A percentile compares a stretch with the other conserved stretches of the same genome.
Evolutionary conservation across 257 asterid species (phyloP).

Genomic region (Solanum ahanhuiri): DNA sequence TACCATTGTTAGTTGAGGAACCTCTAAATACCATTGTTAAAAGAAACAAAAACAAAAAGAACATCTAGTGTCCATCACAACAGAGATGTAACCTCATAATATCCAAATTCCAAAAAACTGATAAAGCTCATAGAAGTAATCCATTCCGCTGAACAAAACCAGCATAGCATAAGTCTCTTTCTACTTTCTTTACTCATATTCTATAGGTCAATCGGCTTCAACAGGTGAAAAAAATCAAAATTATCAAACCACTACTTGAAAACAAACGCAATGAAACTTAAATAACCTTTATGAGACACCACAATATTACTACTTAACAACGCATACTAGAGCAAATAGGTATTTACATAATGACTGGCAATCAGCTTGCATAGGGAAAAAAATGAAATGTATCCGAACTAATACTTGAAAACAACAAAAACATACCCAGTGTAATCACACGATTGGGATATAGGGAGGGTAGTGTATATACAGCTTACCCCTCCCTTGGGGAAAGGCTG

Average conservation of each 20-base stretch:
- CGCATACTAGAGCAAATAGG: neutral
- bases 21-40: neutral
- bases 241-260: neutral
- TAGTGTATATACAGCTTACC: neutral
- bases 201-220: neutral
- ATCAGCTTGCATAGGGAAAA: neutral
- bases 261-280: neutral
- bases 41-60: neutral
- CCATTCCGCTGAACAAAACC: neutral
- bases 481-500: neutral
- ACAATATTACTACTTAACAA: neutral
- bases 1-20: too few relatives aligned
- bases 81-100: neutral
- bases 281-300: neutral
- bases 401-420: neutral
- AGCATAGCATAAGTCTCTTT: neutral
- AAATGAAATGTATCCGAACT: neutral
- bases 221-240: neutral
- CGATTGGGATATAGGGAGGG: neutral
- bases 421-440: neutral
- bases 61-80: neutral
- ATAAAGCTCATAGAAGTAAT: neutral
- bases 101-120: neutral
- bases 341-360: neutral
- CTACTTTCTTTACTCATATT: neutral